These are phyloP conservation scores for Globisporangium recalcitrans DNA, from an alignment of 352 stramenopile genomes.

Conservation along the genomic window DNA sequence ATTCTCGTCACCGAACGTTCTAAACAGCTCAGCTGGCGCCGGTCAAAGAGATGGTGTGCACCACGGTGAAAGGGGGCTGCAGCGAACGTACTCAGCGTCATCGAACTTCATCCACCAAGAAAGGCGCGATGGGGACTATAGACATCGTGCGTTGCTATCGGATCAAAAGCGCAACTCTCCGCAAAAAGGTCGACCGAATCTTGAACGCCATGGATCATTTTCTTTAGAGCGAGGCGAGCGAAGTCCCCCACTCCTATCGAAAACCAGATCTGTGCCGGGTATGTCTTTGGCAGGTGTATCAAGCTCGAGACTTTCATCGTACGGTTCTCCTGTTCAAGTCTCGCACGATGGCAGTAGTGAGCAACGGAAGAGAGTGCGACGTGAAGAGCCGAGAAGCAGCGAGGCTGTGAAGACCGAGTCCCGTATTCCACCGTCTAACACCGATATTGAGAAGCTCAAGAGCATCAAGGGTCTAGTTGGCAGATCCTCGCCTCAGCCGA, in stretches of 20 bases:
- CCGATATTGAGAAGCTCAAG: conserved; percentile 6
- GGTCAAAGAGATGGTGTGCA: conserved; percentile 1
- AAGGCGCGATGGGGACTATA: conserved; percentile 15
- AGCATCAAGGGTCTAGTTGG: not conserved
- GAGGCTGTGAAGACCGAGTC: conserved; percentile 1
- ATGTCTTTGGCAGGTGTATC: conserved; percentile 4
- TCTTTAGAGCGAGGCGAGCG: conserved; percentile 12
- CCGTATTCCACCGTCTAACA: not conserved
- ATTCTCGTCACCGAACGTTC: conserved; percentile 26
- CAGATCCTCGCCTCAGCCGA: conserved; percentile 6
- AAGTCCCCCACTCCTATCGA: conserved; percentile 3
- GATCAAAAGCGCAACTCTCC: conserved; percentile 19
- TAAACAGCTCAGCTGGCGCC: not conserved
- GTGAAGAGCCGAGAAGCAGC: not conserved
- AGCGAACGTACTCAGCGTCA: conserved; percentile 14
- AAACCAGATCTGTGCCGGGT: conserved; percentile 10
- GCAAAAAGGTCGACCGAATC: conserved; percentile 18
- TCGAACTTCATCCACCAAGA: conserved; percentile 10
- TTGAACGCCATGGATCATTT: conserved; percentile 55
- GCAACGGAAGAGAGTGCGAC: conserved; percentile 4
- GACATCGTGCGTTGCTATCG: conserved; percentile 16
- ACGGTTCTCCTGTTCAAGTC: conserved; percentile 14
- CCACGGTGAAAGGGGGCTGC: not conserved
- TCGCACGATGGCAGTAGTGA: conserved; percentile 1
- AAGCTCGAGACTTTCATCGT: conserved; percentile 3